Conservation (phyloP, 805 yeast genomes). For the Cyberlindnera mississippiensis region DNA sequence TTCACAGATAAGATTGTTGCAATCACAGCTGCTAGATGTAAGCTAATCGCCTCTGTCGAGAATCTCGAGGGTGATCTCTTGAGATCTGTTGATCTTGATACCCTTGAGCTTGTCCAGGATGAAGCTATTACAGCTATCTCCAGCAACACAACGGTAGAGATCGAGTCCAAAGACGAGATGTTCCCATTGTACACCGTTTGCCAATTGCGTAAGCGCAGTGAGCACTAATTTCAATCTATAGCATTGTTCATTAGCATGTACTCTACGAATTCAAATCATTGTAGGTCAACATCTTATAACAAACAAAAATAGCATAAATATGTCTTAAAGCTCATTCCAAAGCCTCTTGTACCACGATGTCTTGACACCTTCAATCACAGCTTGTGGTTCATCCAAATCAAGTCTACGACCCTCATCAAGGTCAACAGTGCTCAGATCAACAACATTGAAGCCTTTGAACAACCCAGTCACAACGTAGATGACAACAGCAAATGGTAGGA, state of each 20-base stretch:
- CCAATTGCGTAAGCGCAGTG: constrained; percentile 60
- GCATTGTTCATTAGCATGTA: too few species aligned
- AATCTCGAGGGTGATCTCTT: constrained; percentile 22
- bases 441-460: constrained; percentile 39
- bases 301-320: too few species aligned
- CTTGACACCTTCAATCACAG: background rate
- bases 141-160: constrained; percentile 19
- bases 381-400: constrained; percentile 22
- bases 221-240: constrained; percentile 37
- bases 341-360: constrained; percentile 16
- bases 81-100: constrained; percentile 14
- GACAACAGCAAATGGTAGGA: constrained; percentile 54
- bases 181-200: constrained; percentile 50
- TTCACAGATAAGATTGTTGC: constrained; percentile 30
- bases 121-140: constrained; percentile 22
- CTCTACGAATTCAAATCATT: too few species aligned
- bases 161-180: constrained; percentile 21
- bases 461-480: constrained; percentile 37
- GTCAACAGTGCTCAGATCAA: constrained; percentile 41
- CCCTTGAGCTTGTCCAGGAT: constrained; percentile 32
- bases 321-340: constrained; percentile 11
- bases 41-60: constrained; percentile 34
- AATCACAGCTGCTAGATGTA: constrained; percentile 31
- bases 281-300: background rate
- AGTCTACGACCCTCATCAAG: constrained; percentile 48